Conservation (phyloP, 192 early-diverging fungal species). For the Gonapodya prolifera region DNA sequence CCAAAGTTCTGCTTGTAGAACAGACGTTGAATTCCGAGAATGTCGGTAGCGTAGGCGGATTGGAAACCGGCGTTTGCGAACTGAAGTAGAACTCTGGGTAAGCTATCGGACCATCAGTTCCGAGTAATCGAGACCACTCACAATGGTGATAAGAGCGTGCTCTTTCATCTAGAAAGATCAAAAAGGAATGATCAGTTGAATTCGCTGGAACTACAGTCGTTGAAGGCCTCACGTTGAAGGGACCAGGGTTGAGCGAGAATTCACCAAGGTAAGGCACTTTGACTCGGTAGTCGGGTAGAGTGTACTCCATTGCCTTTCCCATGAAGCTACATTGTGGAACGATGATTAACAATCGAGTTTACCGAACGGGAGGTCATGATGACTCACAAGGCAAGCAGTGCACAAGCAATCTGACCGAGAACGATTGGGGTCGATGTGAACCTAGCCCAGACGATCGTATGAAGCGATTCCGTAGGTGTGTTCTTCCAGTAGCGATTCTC, state of each 20-base stretch:
- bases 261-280: no score
- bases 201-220: no score
- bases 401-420: not conserved
- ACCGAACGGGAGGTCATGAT: no score
- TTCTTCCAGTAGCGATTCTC: not conserved
- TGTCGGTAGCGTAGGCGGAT: conserved; percentile 50
- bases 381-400: not conserved
- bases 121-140: conserved; percentile 34
- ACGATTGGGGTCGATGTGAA: not conserved
- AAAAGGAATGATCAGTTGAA: no score
- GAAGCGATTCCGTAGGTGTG: not conserved
- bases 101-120: conserved; percentile 21
- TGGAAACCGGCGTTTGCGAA: no score
- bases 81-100: conserved; percentile 15
- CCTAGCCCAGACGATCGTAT: no score
- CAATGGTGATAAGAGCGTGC: conserved; percentile 69
- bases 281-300: conserved; percentile 35
- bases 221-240: conserved; percentile 78
- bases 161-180: no score
- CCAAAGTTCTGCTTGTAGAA: conserved; percentile 60
- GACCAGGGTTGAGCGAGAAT: conserved; percentile 61
- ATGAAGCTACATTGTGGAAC: no score
- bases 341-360: no score
- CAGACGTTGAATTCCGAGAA: conserved; percentile 51
- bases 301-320: no score